A percentile compares a stretch with the other conserved stretches of the same genome.
Conservation (phyloP, 2,329 filamentous ascomycete genomes). For the Simplicillium sp. region DNA sequence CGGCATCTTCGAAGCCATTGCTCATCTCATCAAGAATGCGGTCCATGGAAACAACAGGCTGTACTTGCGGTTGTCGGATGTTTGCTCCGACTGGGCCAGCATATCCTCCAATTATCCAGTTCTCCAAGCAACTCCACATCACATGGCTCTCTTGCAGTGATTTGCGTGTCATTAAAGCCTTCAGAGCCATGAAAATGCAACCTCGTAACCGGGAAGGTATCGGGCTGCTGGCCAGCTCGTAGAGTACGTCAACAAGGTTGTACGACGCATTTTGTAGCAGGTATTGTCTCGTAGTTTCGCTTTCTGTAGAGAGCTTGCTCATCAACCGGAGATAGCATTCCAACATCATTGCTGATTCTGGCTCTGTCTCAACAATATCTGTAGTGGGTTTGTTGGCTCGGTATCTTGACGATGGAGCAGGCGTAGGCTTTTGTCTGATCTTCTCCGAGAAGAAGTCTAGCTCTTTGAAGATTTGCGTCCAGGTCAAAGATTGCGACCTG, state of each 20-base stretch:
- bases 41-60: constrained; percentile 40
- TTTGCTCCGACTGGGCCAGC: constrained; percentile 23
- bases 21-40: constrained; percentile 66
- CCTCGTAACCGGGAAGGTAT: constrained; percentile 72
- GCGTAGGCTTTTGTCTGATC: constrained; percentile 61
- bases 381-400: constrained; percentile 50
- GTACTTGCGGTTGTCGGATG: constrained; percentile 20
- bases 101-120: constrained; percentile 62
- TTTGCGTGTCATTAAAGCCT: constrained; percentile 68
- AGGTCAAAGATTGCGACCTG: constrained; percentile 77
- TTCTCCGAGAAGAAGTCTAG: constrained; percentile 74
- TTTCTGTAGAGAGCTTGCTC: constrained; percentile 70
- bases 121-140: constrained; percentile 75
- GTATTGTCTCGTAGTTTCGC: constrained; percentile 61
- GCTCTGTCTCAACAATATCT: constrained; percentile 69
- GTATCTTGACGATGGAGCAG: constrained; percentile 28
- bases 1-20: constrained; percentile 73
- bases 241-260: constrained; percentile 63
- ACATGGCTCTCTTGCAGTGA: constrained; percentile 53
- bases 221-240: constrained; percentile 68
- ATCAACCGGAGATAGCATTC: constrained; percentile 88
- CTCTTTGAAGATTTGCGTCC: constrained; percentile 87
- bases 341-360: constrained; percentile 92
- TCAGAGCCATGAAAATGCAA: constrained; percentile 71
- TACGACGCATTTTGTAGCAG: constrained; percentile 57